phyloP scores from a whole-genome alignment of 495 filamentous ascomycete species.

The Penicillium taxi region DNA sequence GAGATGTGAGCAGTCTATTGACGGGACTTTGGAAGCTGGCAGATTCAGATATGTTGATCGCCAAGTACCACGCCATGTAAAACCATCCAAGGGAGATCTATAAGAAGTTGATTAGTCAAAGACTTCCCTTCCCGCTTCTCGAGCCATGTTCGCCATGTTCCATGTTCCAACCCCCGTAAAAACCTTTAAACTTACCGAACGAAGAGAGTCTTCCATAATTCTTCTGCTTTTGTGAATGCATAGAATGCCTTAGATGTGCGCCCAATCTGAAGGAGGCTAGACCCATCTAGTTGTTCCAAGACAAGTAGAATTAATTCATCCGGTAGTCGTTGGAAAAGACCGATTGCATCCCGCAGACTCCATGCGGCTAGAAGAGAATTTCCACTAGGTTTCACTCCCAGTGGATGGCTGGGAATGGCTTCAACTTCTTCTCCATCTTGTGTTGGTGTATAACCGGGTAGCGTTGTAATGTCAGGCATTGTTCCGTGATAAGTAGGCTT shows the following conservation, averaged over 20 bases:
- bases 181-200: conserved; percentile 69
- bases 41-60: conserved; percentile 66
- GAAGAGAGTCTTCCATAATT: conserved; percentile 84
- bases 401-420: conserved; percentile 67
- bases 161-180: no score
- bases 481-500: conserved; percentile 11
- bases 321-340: conserved; percentile 55
- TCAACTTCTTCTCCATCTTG: conserved; percentile 18
- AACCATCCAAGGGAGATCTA: conserved; percentile 38
- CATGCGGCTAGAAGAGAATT: conserved; percentile 64
- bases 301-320: conserved; percentile 76
- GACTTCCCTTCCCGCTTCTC: background rate
- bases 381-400: conserved; percentile 79
- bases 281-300: conserved; percentile 64
- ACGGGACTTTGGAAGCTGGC: conserved; percentile 47
- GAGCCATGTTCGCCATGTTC: no score
- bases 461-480: conserved; percentile 30
- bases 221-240: conserved; percentile 77
- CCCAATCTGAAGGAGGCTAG: conserved; percentile 57
- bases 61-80: conserved; percentile 81
- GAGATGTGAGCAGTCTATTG: conserved; percentile 58
- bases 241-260: conserved; percentile 81
- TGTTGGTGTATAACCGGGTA: conserved; percentile 16
- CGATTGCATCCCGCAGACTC: conserved; percentile 59
- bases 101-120: background rate